A percentile compares a stretch with the other conserved stretches of the same genome.
phyloP scores from a whole-genome alignment of 1,284 basidiomycete genomes.

The Cronartium ribicola region DNA sequence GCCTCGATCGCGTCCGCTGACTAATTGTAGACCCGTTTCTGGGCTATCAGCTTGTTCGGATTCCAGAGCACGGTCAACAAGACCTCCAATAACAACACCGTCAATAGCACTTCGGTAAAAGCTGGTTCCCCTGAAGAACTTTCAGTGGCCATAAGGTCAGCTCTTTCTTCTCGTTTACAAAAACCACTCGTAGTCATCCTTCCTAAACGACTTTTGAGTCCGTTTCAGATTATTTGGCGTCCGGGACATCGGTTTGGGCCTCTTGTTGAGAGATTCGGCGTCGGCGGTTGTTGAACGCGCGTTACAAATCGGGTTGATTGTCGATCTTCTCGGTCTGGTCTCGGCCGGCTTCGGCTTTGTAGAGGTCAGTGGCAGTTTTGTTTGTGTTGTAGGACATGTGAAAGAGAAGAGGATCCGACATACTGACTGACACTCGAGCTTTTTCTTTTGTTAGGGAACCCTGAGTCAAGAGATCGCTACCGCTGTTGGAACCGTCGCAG shows the following conservation, averaged over 20 bases:
- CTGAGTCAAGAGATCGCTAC: conserved; percentile 41
- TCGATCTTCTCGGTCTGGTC: conserved; percentile 20
- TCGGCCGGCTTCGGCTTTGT: conserved; percentile 32
- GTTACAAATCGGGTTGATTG: conserved; percentile 28
- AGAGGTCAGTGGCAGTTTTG: conserved; percentile 7
- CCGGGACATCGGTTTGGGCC: conserved; percentile 31
- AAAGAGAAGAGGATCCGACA: not conserved
- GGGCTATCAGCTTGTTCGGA: conserved; percentile 23
- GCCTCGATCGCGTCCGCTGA: not conserved
- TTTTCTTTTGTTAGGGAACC: conserved; percentile 17
- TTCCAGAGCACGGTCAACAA: conserved; percentile 4
- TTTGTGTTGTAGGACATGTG: too few relatives aligned
- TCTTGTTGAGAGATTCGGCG: conserved; percentile 32
- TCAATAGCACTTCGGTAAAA: not conserved
- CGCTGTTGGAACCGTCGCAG: conserved; percentile 23
- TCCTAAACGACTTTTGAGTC: not conserved
- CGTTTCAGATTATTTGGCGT: conserved; percentile 26
- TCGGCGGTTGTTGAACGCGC: conserved; percentile 29
- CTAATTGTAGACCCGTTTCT: not conserved
- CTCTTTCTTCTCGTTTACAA: not conserved
- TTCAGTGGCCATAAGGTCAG: conserved; percentile 33
- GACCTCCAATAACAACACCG: conserved; percentile 7
- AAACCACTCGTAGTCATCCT: not conserved
- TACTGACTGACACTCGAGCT: not conserved
- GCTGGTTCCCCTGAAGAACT: conserved; percentile 37